These are phyloP conservation scores for Cladobotryum protrusum DNA, from an alignment of 2,329 filamentous ascomycete species.

Conservation along the genomic window DNA sequence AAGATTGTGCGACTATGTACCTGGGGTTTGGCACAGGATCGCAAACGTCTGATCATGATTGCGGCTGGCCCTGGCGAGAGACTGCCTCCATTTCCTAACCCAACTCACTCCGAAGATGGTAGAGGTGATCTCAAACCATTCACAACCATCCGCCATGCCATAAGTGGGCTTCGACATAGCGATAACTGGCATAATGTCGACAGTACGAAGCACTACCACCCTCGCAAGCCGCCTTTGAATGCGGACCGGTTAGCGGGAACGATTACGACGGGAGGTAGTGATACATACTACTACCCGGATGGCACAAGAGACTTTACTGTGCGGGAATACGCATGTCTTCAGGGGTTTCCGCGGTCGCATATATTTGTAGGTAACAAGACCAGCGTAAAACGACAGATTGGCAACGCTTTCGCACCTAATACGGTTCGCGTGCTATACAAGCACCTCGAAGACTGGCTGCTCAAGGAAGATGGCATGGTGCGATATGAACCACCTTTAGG, in stretches of 20 bases:
- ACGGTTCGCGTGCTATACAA: slow-evolving; percentile 45
- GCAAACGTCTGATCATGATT: slow-evolving; percentile 50
- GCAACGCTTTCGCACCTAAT: slow-evolving; percentile 69
- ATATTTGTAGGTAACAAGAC: slow-evolving; percentile 42
- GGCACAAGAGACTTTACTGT: slow-evolving; percentile 58
- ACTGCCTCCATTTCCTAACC: slow-evolving; percentile 58
- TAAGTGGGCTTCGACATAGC: slow-evolving; percentile 27
- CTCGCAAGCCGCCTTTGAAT: slow-evolving; percentile 36
- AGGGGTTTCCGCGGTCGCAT: slow-evolving; percentile 61
- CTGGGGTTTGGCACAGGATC: slow-evolving; percentile 45
- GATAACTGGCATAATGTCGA: slow-evolving; percentile 36
- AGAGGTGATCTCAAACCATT: slow-evolving; percentile 30
- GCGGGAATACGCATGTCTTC: slow-evolving; percentile 61
- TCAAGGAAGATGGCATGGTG: slow-evolving; percentile 35
- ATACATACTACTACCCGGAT: slow-evolving; percentile 59
- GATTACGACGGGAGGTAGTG: slow-evolving; percentile 59
- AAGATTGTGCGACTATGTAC: slow-evolving; percentile 47
- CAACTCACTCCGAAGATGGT: slow-evolving; percentile 49
- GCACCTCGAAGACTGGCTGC: slow-evolving; percentile 42
- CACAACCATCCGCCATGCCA: slow-evolving; percentile 38
- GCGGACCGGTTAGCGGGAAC: slow-evolving; percentile 45
- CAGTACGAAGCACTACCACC: slow-evolving; percentile 20
- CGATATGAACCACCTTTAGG: slow-evolving; percentile 13
- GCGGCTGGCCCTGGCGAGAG: slow-evolving; percentile 61
- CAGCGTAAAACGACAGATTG: slow-evolving; percentile 58